A percentile compares a stretch with the other conserved stretches of the same genome.
Evolutionary conservation across 495 filamentous ascomycete genomes (phyloP).

Genomic region (Aspergillus asperescens): DNA sequence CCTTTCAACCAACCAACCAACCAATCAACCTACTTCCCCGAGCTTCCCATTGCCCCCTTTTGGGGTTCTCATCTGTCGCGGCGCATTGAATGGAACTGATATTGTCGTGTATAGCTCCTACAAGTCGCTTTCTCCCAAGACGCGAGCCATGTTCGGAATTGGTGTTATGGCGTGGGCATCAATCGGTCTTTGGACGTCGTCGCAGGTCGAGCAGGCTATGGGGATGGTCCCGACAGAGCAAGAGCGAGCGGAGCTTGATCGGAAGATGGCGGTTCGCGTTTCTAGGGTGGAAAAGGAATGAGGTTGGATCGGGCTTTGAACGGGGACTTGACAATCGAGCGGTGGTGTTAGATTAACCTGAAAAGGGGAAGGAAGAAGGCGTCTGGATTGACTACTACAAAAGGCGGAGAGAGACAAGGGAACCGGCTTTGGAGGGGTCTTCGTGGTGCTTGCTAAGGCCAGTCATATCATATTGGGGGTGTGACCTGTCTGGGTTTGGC

Average conservation of each 20-base stretch:
- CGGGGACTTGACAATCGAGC: too few relatives aligned
- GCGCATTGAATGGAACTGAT: not conserved
- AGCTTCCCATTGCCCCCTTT: not conserved
- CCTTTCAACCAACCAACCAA: too few relatives aligned
- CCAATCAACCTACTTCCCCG: too few relatives aligned
- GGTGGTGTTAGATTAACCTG: too few relatives aligned
- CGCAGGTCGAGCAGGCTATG: constrained; percentile 56
- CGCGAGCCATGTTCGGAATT: constrained; percentile 58
- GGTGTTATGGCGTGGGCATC: constrained; percentile 61
- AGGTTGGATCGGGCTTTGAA: too few relatives aligned
- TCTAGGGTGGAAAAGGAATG: constrained; percentile 31
- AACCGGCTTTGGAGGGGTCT: too few relatives aligned
- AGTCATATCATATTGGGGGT: not conserved
- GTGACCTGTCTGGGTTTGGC: not conserved
- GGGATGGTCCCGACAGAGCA: constrained; percentile 57
- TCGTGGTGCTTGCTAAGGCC: not conserved
- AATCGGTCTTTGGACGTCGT: constrained; percentile 53
- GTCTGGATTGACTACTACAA: too few relatives aligned
- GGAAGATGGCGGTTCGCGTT: constrained; percentile 45
- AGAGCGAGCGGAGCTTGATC: constrained; percentile 53
- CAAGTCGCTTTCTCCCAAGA: constrained; percentile 53
- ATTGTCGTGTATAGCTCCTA: constrained; percentile 46
- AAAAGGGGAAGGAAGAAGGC: too few relatives aligned
- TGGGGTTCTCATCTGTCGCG: not conserved
- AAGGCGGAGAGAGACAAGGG: too few relatives aligned